phyloP scores from a whole-genome alignment of 768 basidiomycete genomes.

The Tubosaeta brunneosetosa region DNA sequence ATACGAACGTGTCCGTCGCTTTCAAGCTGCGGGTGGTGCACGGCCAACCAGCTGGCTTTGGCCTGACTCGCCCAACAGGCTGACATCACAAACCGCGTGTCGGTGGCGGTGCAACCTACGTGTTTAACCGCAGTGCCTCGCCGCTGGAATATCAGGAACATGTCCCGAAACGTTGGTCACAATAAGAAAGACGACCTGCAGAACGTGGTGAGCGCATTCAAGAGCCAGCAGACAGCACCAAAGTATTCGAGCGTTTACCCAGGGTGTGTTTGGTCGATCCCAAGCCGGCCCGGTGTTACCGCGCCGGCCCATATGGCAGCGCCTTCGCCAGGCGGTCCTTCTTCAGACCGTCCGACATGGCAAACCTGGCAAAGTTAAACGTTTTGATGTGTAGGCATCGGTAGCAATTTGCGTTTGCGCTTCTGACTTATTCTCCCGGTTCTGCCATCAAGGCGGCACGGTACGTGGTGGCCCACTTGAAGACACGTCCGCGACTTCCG shows the following conservation, averaged over 20 bases:
- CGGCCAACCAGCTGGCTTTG: not conserved
- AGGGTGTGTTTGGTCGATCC: too few species aligned
- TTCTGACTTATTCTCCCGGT: constrained; percentile 5
- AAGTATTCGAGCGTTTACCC: too few species aligned
- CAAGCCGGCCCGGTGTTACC: not conserved
- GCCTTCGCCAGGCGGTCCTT: not conserved
- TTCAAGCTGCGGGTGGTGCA: constrained; percentile 11
- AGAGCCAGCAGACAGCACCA: not conserved
- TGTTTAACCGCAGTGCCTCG: constrained; percentile 5
- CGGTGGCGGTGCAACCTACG: constrained; percentile 19
- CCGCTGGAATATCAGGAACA: not conserved
- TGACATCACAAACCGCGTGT: constrained; percentile 28
- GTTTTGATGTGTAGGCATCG: constrained; percentile 68
- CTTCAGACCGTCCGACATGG: constrained; percentile 31
- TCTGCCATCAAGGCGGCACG: constrained; percentile 42
- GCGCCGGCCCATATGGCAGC: constrained; percentile 2
- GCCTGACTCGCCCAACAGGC: constrained; percentile 5
- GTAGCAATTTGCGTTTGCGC: not conserved
- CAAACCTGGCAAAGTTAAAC: constrained; percentile 51
- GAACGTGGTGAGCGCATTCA: not conserved
- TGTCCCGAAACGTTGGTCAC: not conserved
- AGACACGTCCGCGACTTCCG: not conserved
- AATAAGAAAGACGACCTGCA: not conserved
- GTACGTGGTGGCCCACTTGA: constrained; percentile 22
- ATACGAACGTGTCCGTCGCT: constrained; percentile 2